Evolutionary conservation across 108 stramenopile species (phyloP), one percentile per base, ranked within the genome.

Genomic region (Cyclotella choctawhatcheeana): DNA sequence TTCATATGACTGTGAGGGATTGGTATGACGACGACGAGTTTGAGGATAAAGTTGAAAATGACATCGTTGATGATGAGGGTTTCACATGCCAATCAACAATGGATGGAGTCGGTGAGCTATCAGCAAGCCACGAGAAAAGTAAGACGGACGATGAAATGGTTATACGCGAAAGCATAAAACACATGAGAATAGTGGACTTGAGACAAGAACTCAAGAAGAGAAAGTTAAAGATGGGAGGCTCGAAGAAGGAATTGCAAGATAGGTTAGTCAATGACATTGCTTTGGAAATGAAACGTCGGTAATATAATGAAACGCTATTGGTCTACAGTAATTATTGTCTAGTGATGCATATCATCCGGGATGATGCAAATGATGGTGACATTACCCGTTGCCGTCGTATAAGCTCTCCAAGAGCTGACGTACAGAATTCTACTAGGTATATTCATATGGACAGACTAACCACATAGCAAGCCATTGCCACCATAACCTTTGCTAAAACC

Each of bases 11-110:
- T 4, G 70, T 62, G 17, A 67, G 93, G 37, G 87, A 93, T 79
- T 93, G 90, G 90, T 93, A 89, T 69, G 93, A 93, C 71, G 92
- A 93, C 55, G 88, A 88, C 12, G 80, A 81, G 4, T 82, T 85
- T 52, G 51, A 52, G 2, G 51, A 52, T n/a, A n/a, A n/a, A 21
- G 51, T 24, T 18, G 21, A 10, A 18, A 1, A 24, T 1, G 51
- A 50, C 48, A 17, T 14, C 18, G 64, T 59, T 34, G 71, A 82
- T 27, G 76, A 63, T 34, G 58, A 61, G 51, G 25, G 40, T 20
- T 21, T 14, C 56, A 65, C 35, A 73, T 52, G 21, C 68, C 69
- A 27, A 14, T 40, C 6, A 68, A 18, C 45, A 51, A 58, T 62
- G 43, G 40, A n/a, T 16, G 22, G 33, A 47, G 31, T 7, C 32